Conservation (phyloP, 2,329 filamentous ascomycete species). For the Aspergillus candidus region DNA sequence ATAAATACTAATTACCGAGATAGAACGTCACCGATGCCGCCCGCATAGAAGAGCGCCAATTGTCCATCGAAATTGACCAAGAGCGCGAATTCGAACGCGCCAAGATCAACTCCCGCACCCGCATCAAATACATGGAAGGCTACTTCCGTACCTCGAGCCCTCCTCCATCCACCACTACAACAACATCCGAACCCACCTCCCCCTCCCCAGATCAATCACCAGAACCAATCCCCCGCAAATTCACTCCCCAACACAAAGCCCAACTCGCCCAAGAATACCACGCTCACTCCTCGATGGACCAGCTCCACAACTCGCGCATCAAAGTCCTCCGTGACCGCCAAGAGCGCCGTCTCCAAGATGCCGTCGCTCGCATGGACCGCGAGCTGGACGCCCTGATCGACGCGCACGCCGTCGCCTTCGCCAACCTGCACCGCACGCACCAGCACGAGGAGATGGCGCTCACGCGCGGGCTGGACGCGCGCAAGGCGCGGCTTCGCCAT, state of each 20-base stretch:
- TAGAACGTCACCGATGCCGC: conserved; percentile 33
- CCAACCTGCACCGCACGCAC: conserved; percentile 31
- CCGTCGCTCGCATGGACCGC: conserved; percentile 34
- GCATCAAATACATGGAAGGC: conserved; percentile 45
- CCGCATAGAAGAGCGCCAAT: conserved; percentile 39
- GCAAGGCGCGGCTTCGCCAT: conserved; percentile 28
- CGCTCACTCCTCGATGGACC: conserved; percentile 39
- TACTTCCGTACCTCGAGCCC: conserved; percentile 39
- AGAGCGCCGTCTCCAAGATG: conserved; percentile 36
- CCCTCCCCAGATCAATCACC: conserved; percentile 15
- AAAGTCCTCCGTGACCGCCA: conserved; percentile 44
- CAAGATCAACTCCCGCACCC: conserved; percentile 38
- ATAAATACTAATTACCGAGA: background rate
- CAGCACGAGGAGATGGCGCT: conserved; percentile 28
- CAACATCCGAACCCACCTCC: conserved; percentile 15
- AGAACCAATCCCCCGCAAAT: conserved; percentile 25
- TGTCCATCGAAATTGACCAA: conserved; percentile 41
- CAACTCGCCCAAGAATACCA: conserved; percentile 42
- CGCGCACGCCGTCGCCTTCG: conserved; percentile 27
- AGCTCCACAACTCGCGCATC: conserved; percentile 40
- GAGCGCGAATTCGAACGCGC: conserved; percentile 40
- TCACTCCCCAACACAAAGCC: conserved; percentile 38
- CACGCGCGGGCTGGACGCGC: conserved; percentile 28
- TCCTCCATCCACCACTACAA: conserved; percentile 21
- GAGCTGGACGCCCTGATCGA: conserved; percentile 33